A percentile compares a stretch with the other conserved stretches of the same genome.
Evolutionary conservation across 192 early-diverging fungal species (phyloP).

Genomic region (Geranomyces michiganensis): DNA sequence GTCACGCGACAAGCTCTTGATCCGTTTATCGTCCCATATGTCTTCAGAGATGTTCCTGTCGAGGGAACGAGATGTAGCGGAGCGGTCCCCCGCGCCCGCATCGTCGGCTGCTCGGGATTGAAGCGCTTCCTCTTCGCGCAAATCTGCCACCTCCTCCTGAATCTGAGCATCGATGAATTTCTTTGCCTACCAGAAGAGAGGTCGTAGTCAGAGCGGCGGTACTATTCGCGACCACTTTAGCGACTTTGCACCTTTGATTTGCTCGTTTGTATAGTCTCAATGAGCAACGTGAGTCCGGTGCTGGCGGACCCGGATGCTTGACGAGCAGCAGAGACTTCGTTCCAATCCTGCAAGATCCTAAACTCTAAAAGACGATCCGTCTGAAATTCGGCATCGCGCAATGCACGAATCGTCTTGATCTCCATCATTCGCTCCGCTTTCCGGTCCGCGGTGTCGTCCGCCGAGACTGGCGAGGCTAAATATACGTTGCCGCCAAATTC

Average conservation of each 20-base stretch:
- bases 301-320: constrained; percentile 25
- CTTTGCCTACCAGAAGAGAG: no score
- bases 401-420: constrained; percentile 14
- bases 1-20: no score
- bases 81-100: no score
- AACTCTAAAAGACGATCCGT: constrained; percentile 51
- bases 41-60: no score
- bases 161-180: background rate
- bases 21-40: no score
- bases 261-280: background rate
- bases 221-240: no score
- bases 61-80: no score
- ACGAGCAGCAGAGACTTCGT: constrained; percentile 44
- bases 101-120: background rate
- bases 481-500: constrained; percentile 41
- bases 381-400: constrained; percentile 52
- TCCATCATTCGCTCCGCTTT: background rate
- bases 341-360: constrained; percentile 52
- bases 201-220: no score
- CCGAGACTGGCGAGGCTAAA: background rate
- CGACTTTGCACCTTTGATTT: background rate
- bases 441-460: background rate
- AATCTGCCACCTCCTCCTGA: constrained; percentile 2
- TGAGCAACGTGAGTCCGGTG: background rate
- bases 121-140: background rate